phyloP scores from a whole-genome alignment of 1,284 basidiomycete species.

The Sporisorium iseilematis-ciliati region DNA sequence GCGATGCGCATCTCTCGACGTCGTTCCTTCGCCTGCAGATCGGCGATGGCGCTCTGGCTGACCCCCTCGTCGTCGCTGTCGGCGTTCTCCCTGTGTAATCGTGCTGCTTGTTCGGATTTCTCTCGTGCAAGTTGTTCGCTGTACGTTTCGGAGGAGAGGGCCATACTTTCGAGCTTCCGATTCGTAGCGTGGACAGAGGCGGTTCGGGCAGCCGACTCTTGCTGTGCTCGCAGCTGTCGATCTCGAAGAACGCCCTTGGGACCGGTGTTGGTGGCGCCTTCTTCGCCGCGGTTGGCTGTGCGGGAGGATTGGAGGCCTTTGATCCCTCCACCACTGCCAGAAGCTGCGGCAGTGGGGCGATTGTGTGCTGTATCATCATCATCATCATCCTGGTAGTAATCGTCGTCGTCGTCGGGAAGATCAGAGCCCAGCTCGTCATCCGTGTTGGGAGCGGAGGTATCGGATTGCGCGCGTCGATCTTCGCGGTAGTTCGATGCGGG shows the following conservation, averaged over 20 bases:
- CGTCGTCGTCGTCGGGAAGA: constrained; percentile 30
- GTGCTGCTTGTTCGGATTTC: constrained; percentile 23
- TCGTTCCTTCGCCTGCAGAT: constrained; percentile 44
- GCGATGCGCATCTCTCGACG: constrained; percentile 47
- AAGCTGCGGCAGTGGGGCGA: constrained; percentile 4
- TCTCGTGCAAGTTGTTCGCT: constrained; percentile 43
- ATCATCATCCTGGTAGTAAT: constrained; percentile 23
- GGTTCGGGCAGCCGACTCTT: constrained; percentile 19
- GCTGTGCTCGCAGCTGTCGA: constrained; percentile 30
- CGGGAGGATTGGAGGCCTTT: constrained; percentile 21
- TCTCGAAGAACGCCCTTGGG: constrained; percentile 61
- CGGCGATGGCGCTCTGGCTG: constrained; percentile 40
- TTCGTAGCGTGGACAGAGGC: constrained; percentile 37
- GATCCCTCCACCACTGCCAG: constrained; percentile 1
- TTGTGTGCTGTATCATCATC: constrained; percentile 9
- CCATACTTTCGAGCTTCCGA: constrained; percentile 36
- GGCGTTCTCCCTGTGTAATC: constrained; percentile 9
- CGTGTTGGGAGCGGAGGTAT: constrained; percentile 35
- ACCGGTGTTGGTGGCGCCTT: constrained; percentile 53
- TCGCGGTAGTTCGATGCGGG: constrained; percentile 30
- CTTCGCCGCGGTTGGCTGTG: constrained; percentile 23
- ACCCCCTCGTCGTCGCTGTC: constrained; percentile 30
- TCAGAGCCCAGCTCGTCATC: constrained; percentile 59
- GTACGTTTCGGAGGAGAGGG: constrained; percentile 46
- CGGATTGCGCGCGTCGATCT: constrained; percentile 35